Evolutionary conservation across 2,329 filamentous ascomycete genomes (phyloP).

Genomic region (Onygenales sp.): DNA sequence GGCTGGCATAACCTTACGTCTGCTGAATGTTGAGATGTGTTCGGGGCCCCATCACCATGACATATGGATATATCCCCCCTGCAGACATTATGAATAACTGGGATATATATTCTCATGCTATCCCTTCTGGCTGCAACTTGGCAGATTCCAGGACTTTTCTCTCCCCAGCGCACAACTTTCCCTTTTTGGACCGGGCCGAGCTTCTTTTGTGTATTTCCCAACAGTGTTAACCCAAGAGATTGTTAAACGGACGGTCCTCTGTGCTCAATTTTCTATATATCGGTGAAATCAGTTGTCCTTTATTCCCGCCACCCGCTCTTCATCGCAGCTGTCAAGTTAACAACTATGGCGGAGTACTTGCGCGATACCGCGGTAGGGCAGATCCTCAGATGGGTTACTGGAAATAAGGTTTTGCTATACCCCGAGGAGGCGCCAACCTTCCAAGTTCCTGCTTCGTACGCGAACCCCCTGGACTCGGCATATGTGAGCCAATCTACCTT

Average conservation of each 20-base stretch:
- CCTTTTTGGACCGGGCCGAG: background rate
- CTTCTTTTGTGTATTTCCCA: background rate
- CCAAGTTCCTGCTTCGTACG: background rate
- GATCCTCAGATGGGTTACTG: constrained; percentile 30
- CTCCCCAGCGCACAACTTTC: background rate
- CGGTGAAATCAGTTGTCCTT: no score
- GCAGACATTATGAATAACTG: no score
- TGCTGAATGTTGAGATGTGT: no score
- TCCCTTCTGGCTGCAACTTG: no score
- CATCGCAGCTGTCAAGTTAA: background rate
- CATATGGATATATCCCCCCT: no score
- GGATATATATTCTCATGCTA: no score
- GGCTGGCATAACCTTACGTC: no score
- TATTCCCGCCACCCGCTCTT: no score
- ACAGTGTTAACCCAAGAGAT: no score
- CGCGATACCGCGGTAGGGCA: constrained; percentile 35
- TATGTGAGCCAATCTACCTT: background rate
- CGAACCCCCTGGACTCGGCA: background rate
- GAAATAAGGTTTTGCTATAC: constrained; percentile 31
- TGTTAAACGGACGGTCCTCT: no score
- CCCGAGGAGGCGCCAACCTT: constrained; percentile 32
- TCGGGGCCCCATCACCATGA: no score
- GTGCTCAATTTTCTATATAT: no score
- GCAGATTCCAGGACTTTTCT: background rate
- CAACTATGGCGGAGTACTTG: constrained; percentile 25